Evolutionary conservation across 306 rosid genomes (phyloP).

Genomic region (Rosa chinensis): DNA sequence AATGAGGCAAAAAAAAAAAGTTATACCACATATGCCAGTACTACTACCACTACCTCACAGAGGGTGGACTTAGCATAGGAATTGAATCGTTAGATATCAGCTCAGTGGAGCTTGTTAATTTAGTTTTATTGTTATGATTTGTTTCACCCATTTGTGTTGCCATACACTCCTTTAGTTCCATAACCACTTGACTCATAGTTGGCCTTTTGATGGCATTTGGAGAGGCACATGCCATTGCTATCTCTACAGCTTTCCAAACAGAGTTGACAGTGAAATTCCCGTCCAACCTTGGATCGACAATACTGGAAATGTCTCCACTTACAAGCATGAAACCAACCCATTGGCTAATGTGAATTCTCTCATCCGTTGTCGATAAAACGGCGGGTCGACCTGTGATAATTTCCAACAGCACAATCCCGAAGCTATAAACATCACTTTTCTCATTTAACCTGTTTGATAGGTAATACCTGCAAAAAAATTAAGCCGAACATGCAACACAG

Average conservation of each 20-base stretch:
- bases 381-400: constrained; percentile 45
- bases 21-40: no score
- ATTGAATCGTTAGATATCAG: no score
- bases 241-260: constrained; percentile 47
- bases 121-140: background rate
- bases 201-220: constrained; percentile 37
- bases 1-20: no score
- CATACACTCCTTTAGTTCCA: background rate
- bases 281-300: constrained; percentile 42
- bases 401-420: constrained; percentile 52
- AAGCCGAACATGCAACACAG: constrained; percentile 3
- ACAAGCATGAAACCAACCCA: constrained; percentile 43
- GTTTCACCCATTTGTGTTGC: background rate
- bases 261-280: constrained; percentile 29
- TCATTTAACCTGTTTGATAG: constrained; percentile 39
- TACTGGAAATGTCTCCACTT: constrained; percentile 34
- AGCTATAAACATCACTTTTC: constrained; percentile 62
- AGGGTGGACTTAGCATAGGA: no score
- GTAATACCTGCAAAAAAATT: constrained; percentile 26
- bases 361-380: constrained; percentile 20
- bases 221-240: constrained; percentile 48
- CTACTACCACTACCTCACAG: no score
- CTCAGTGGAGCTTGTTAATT: background rate
- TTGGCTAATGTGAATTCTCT: constrained; percentile 30
- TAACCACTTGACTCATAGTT: constrained; percentile 42